phyloP scores from a whole-genome alignment of 2,329 filamentous ascomycete genomes.

The Hypoxylon sp. region DNA sequence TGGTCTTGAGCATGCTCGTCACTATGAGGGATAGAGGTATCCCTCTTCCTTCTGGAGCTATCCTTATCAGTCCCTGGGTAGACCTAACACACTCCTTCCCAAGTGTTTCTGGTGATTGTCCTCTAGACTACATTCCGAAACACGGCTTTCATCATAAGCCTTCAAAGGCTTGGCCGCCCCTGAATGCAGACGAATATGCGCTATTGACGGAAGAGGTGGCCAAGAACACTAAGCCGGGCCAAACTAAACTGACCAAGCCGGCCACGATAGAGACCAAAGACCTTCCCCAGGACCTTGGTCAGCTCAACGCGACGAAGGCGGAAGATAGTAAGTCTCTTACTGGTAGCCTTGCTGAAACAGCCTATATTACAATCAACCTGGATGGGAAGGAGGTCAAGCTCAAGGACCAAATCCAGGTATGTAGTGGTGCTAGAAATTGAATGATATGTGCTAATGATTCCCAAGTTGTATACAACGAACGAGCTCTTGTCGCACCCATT shows the following conservation, averaged over 20 bases:
- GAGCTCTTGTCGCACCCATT: constrained; percentile 86
- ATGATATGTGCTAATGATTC: constrained; percentile 32
- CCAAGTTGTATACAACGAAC: constrained; percentile 80
- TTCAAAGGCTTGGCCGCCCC: constrained; percentile 91
- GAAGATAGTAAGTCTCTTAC: constrained; percentile 25
- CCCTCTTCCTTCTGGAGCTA: constrained; percentile 87
- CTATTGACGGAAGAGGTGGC: constrained; percentile 65
- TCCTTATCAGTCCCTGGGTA: constrained; percentile 95
- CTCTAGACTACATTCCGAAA: constrained; percentile 87
- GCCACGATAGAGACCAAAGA: constrained; percentile 52
- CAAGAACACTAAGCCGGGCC: constrained; percentile 53
- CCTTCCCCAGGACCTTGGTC: constrained; percentile 39
- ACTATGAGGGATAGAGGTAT: constrained; percentile 84
- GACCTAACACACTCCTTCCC: constrained; percentile 97
- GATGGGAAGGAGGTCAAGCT: constrained; percentile 78
- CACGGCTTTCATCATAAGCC: constrained; percentile 92
- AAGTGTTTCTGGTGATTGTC: constrained; percentile 79
- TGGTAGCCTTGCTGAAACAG: constrained; percentile 47
- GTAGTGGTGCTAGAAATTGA: constrained; percentile 18
- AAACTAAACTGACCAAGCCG: constrained; percentile 54
- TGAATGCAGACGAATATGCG: constrained; percentile 79
- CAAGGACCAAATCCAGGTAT: constrained; percentile 91
- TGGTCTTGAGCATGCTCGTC: constrained; percentile 85
- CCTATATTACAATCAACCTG: constrained; percentile 73
- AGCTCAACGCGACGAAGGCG: constrained; percentile 29